Base-by-base conservation (phyloP, 1,139 yeast species). In the Zygosaccharomyces pseudobailii region DNA sequence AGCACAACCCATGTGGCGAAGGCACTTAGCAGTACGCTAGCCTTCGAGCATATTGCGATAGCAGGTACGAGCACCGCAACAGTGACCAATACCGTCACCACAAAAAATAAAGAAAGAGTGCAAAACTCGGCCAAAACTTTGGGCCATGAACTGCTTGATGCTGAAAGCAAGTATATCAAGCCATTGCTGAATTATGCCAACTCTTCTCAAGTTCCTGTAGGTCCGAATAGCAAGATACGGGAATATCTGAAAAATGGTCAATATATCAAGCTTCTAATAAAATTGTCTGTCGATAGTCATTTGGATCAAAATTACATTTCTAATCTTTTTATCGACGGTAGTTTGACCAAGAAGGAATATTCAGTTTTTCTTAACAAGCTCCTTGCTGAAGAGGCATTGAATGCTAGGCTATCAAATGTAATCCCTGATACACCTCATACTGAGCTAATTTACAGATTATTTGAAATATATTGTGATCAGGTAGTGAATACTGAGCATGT, bases 291-390 rank as follows among this genome's bases (percentile, higher is more conserved):
- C 3, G 49, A 45, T 24, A 44, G 43, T 13, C 49, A 49, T 35
- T 21, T 45, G 28, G 42, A 51, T 27, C 23, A 35, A 3, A 22
- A 36, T 22, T 35, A 36, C 17, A 44, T 49, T n/a, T 19, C 23
- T 6, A 27, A 40, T 19, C 35, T 51, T 5, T 51, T 53, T 27
- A 13, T 31, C 13, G 42, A 31, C 5, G 49, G 46, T 21, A 36
- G 28, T 6, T 17, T 54, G 22, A 44, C 52, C 8, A 39, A 35
- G 20, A 28, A 43, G 7, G 57, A 53, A 23, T 47, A 43, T 32
- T 52, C 58, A 4, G 36, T 47, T 8, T 49, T 55, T 10, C 35
- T 55, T 22, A 53, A 55, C 35, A 46, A 48, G 17, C 41, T 55
- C 5, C 42, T 53, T 23, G 36, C 28, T 24, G 47, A 44, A 24